Evolutionary conservation across 805 yeast species (phyloP), one percentile per base, ranked within the genome.

Genomic region (Teunomyces panamensis): DNA sequence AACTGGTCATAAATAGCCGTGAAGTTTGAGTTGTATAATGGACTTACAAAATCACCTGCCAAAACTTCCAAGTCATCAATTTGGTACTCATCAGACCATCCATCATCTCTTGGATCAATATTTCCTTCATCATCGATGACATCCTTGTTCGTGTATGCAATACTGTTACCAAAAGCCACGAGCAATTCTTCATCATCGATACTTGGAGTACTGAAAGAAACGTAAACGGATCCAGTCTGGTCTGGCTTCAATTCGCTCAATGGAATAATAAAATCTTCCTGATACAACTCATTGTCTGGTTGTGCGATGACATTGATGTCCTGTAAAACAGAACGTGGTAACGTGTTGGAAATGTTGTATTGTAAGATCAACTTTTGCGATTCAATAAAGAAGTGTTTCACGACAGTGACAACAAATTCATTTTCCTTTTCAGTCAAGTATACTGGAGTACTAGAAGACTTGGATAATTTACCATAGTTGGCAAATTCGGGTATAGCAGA

Each of bases 1-100:
- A 91, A 74, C 66, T 83, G 89, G 58, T 88, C 96, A 75, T 85
- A 89, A 33, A 80, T 71, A 37, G 78, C 73, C 5, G 85, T 80
- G 64, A 90, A 90, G 68, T 84, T 81, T 37, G 94, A 89, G 52
- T 85, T 80, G 64, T 81, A 89, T 20, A 89, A 75, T 45, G 96
- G 96, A 46, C 73, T 68, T 49, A 89, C 75, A 68, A 83, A 92
- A 64, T 90, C 97, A 32, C 96, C 96, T 8, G 94, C 83, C 6
- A 69, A 69, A 47, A 92, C 64, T 49, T 80, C 82, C 59, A 90
- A 74, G 49, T 85, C 86, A 67, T 89, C 97, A 55, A 94, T 80
- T 64, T 85, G 94, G 68, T 92, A 94, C 68, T 91, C 96, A 67
- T 94, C 98, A 55, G 86, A 87, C 77, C 85, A 88, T 13, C 97